Evolutionary conservation across 306 rosid species (phyloP), one percentile per base, ranked within the genome.

Genomic region (Dalbergia cochinchinensis): DNA sequence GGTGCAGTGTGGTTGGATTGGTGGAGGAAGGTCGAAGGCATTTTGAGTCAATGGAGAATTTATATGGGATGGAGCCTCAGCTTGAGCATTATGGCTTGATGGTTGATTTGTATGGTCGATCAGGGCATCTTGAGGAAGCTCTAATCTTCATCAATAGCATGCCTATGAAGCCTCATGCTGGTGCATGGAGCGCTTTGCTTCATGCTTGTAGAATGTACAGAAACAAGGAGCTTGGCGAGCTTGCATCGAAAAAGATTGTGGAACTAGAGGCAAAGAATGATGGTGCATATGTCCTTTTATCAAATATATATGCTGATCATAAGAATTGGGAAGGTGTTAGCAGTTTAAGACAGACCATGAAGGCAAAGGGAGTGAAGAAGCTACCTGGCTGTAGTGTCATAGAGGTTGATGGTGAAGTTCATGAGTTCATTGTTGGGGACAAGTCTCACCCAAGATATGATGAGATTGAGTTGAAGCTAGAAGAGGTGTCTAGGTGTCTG

Each of bases 151-250:
- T 92, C 42, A 80, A 87, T 3, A 41, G 54, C 84, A 92, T 92
- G 92, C 94, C 94, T 1, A 37, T 92, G 81, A 82, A 82, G 44
- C 94, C 92, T 45, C 90, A 90, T 47, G 80, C 81, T 0, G 91
- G 92, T 69, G 94, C 94, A 10, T 87, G 90, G 97, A 88, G 87
- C 31, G 94, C 94, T 16, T 80, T 92, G 78, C 89, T 90, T 12
- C 85, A 90, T 33, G 92, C 94, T 37, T 82, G 89, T 80, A 82
- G 89, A 82, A 83, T 84, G 86, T 48, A 88, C 48, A 83, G 82
- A 42, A 85, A 88, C 67, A 79, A 53, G 81, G 88, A 88, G 71
- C 6, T 87, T 45, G 92, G 87, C 3, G 81, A 90, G 83, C 64
- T 90, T 34, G 91, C 91, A 8, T 70, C 71, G 0, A 77, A 59